A percentile compares a stretch with the other conserved stretches of the same genome.
phyloP scores from a whole-genome alignment of 1,139 yeast species.

The Wickerhamomyces sp. region DNA sequence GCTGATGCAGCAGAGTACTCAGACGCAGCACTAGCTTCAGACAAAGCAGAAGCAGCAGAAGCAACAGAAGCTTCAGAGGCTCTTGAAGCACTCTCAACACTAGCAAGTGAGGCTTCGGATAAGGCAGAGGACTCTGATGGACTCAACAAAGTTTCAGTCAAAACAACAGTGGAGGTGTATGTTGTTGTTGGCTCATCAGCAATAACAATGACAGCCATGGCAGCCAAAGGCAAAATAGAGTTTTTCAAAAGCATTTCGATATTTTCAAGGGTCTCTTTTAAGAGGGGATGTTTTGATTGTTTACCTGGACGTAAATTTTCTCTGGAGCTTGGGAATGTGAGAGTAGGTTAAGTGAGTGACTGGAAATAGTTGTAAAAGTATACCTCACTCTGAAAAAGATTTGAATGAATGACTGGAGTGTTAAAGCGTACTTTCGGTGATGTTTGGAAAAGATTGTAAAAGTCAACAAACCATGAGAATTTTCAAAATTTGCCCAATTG shows the following conservation, averaged over 20 bases:
- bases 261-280: too few species aligned
- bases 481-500: neutral
- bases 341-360: neutral
- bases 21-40: constrained; percentile 8
- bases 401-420: constrained; percentile 10
- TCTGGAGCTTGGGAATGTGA: neutral
- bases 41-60: constrained; percentile 6
- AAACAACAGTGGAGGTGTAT: constrained; percentile 20
- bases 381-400: constrained; percentile 1
- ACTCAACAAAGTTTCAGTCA: constrained; percentile 20
- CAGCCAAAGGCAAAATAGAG: constrained; percentile 17
- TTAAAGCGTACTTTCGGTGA: neutral
- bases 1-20: constrained; percentile 6
- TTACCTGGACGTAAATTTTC: too few species aligned
- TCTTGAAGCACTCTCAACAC: too few species aligned
- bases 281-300: too few species aligned
- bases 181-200: constrained; percentile 24
- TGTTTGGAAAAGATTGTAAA: neutral
- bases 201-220: constrained; percentile 15
- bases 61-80: constrained; percentile 6
- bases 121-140: constrained; percentile 21
- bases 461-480: neutral
- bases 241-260: constrained; percentile 19
- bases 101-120: constrained; percentile 7
- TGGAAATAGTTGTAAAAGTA: neutral